Conservation (phyloP, 805 yeast genomes). For the Isabelozyma pseudorhagii region DNA sequence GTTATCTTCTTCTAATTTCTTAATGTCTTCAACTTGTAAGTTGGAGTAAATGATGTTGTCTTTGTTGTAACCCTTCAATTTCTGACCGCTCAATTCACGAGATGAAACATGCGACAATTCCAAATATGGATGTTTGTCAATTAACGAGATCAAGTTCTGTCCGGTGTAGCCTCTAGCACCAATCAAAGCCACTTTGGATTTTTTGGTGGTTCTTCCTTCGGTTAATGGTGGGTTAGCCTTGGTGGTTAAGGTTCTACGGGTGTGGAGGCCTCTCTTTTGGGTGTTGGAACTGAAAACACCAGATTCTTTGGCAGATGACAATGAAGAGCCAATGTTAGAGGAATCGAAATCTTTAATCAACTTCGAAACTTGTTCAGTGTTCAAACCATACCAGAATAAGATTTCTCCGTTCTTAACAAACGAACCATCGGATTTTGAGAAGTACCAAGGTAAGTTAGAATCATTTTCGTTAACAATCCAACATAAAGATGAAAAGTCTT, state of each 20-base stretch:
- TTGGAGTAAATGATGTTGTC: conserved; percentile 77
- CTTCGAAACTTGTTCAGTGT: conserved; percentile 57
- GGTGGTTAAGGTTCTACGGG: conserved; percentile 28
- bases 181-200: conserved; percentile 81
- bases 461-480: conserved; percentile 93
- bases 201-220: conserved; percentile 57
- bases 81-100: conserved; percentile 87
- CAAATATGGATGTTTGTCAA: conserved; percentile 82
- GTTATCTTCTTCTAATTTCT: conserved; percentile 66
- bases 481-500: conserved; percentile 69
- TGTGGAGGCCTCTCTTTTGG: conserved; percentile 53
- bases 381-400: conserved; percentile 92
- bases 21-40: conserved; percentile 82
- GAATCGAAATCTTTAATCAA: conserved; percentile 54
- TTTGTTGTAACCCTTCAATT: conserved; percentile 84
- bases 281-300: conserved; percentile 47
- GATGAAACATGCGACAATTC: conserved; percentile 94
- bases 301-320: conserved; percentile 38
- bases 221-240: conserved; percentile 74
- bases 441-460: conserved; percentile 87
- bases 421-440: conserved; percentile 91
- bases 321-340: conserved; percentile 29
- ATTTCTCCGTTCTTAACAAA: conserved; percentile 85
- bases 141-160: conserved; percentile 82
- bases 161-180: conserved; percentile 99